phyloP scores from a whole-genome alignment of 345 rosid species.

The Mallotus nudiflorus region DNA sequence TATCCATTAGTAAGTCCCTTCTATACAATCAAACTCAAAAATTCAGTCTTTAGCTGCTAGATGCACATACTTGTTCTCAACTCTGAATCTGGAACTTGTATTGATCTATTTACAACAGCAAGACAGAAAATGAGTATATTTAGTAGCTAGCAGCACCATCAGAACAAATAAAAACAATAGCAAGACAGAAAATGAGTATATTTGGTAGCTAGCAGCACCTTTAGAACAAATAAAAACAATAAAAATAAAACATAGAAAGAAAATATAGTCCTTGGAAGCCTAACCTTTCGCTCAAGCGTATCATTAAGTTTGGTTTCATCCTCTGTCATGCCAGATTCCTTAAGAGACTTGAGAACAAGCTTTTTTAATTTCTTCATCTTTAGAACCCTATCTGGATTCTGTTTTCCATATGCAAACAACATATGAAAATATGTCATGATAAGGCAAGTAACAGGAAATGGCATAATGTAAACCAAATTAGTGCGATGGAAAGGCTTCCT shows the following conservation, averaged over 20 bases:
- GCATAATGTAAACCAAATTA: background rate
- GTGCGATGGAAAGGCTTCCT: background rate
- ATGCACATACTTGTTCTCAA: conserved; percentile 60
- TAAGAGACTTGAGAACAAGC: conserved; percentile 47
- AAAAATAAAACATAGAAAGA: background rate
- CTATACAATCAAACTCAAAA: conserved; percentile 3
- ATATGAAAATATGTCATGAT: background rate
- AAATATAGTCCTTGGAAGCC: background rate
- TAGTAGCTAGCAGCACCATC: background rate
- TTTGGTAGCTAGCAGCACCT: background rate
- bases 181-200: background rate
- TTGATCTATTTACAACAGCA: conserved; percentile 45
- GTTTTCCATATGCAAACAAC: conserved; percentile 18
- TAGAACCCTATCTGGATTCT: conserved; percentile 61
- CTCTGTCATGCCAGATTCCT: conserved; percentile 44
- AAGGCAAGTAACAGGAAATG: background rate
- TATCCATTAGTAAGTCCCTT: background rate
- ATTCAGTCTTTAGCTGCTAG: conserved; percentile 50
- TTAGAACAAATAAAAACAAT: background rate
- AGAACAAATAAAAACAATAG: background rate
- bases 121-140: conserved; percentile 2
- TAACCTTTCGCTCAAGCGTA: conserved; percentile 65
- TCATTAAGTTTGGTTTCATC: conserved; percentile 42
- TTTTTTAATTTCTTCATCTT: conserved; percentile 74
- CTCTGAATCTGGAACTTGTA: conserved; percentile 58